Base-by-base conservation (phyloP, 805 yeast species). In the Candida anglica region DNA sequence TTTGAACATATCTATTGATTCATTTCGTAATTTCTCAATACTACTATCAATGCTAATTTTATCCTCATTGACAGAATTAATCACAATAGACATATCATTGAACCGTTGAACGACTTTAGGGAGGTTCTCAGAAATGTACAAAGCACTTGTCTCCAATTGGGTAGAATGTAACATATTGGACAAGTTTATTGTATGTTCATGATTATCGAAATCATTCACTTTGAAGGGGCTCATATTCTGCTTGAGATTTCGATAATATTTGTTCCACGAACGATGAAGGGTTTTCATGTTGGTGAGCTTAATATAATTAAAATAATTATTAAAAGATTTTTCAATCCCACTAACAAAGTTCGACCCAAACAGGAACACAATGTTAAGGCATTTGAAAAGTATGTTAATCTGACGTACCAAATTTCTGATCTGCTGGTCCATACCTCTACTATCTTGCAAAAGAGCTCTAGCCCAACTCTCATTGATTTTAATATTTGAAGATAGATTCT, bases 401-500 rank as follows among this genome's bases (percentile, higher is more conserved):
- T 69, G 69, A 2, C 42, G 41, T 5, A 60, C 44, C 4, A 59
- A 47, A 5, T 51, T 58, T 3, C 47, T 46, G 14, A 56, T 43
- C 15, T 45, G 41, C 26, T 56, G 60, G 37, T 60, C 49, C 34
- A 65, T 47, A 28, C 60, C 44, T 19, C 53, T 17, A 31, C 69
- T 46, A 39, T 71, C 74, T 2, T 68, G 64, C 23, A 63, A 56
- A 15, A 75, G 41, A 1, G 75, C 71, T 16, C 67, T 59, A 13
- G 74, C 53, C 81, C 81, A 77, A 0, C 71, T 73, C n/a, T 68
- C 55, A 42, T 72, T 71, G 1, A 67, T 48, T 6, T 71, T 67
- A n/a, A 75, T 41, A 8, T 62, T 46, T 19, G 66, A 56, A 1
- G 58, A 40, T 16, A 63, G 45, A 6, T 44, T 33, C 28, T 55